These are phyloP conservation scores for Sporothrix brunneoviolacea DNA, from an alignment of 2,329 filamentous ascomycete species.

Conservation along the genomic window DNA sequence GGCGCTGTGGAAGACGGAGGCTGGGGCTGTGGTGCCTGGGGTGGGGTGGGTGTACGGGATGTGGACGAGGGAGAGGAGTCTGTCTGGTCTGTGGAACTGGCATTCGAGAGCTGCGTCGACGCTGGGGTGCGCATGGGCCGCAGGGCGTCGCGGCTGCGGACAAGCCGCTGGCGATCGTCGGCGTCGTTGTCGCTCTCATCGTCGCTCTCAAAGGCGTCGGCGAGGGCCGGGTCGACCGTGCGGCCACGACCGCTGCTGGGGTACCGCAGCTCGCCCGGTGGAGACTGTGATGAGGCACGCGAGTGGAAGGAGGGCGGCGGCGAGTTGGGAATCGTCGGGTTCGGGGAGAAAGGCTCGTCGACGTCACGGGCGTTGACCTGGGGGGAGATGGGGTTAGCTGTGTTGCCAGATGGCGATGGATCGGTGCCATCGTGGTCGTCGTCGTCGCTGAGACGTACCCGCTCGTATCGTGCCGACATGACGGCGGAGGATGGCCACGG, in stretches of 20 bases:
- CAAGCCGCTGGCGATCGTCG: slow-evolving; percentile 79
- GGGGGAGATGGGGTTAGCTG: too few relatives aligned
- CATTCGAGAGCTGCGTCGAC: slow-evolving; percentile 19
- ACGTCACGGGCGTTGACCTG: slow-evolving; percentile 56
- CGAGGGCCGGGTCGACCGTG: slow-evolving; percentile 68
- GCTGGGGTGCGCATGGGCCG: slow-evolving; percentile 11
- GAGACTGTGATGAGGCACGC: slow-evolving; percentile 58
- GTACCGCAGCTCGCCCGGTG: neutral
- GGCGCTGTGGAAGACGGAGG: slow-evolving; percentile 25
- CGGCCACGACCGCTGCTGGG: slow-evolving; percentile 19
- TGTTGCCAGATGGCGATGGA: too few relatives aligned
- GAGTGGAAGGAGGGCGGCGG: slow-evolving; percentile 85
- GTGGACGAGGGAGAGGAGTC: neutral
- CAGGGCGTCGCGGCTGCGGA: slow-evolving; percentile 51
- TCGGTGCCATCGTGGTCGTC: too few relatives aligned
- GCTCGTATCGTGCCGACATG: slow-evolving; percentile 53
- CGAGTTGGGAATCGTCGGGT: slow-evolving; percentile 43
- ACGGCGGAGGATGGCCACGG: slow-evolving; percentile 6
- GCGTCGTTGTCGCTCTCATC: slow-evolving; percentile 82
- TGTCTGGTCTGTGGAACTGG: neutral
- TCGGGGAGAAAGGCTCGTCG: slow-evolving; percentile 34
- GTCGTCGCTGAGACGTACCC: slow-evolving; percentile 36
- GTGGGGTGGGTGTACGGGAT: neutral
- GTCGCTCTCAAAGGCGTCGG: slow-evolving; percentile 85
- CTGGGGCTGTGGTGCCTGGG: slow-evolving; percentile 1